Evolutionary conservation across 768 basidiomycete genomes (phyloP), one percentile per base, ranked within the genome.

Genomic region (Daedalea quercina): DNA sequence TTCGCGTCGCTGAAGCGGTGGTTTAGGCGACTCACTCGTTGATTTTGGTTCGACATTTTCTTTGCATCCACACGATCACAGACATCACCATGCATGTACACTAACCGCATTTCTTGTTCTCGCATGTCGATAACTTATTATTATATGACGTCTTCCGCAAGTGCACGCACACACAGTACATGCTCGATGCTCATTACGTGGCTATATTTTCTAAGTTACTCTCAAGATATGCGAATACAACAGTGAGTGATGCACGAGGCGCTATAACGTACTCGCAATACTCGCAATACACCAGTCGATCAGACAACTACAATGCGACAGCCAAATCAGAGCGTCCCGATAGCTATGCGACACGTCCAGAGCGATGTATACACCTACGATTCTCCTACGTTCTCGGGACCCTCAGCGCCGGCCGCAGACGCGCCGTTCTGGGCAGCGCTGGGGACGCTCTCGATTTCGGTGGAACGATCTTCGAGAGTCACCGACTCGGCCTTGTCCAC

Each of bases 221-320:
- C 50, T 58, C 55, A 58, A 58, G 53, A 58, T 52, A 61, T 55
- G 58, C 52, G 57, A 57, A 52, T 58, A 61, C 60, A 58, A 61
- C 57, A 61, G 53, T 51, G 55, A 51, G 51, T 33, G 43, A 56
- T 45, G 60, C 60, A 57, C 60, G 57, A 52, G 57, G 54, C 57
- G 51, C 47, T 56, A 60, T 52, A 54, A 52, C 54, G 53, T 54
- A 57, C 47, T 35, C 55, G 54, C 41, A 44, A 46, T 54, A 52
- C 54, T 47, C 34, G 17, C 37, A 40, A 40, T 40, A 19, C 37
- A 40, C 37, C 37, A 40, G 13, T 46, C 28, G 28, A 31, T 11
- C 28, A 26, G 35, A 47, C 22, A 25, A 51, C 35, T 41, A 41
- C 37, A 31, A 23, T 24, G 48, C 48, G 37, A 41, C 37, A 50